Conservation (phyloP, 2,329 filamentous ascomycete genomes). For the Nemania bipapillata region DNA sequence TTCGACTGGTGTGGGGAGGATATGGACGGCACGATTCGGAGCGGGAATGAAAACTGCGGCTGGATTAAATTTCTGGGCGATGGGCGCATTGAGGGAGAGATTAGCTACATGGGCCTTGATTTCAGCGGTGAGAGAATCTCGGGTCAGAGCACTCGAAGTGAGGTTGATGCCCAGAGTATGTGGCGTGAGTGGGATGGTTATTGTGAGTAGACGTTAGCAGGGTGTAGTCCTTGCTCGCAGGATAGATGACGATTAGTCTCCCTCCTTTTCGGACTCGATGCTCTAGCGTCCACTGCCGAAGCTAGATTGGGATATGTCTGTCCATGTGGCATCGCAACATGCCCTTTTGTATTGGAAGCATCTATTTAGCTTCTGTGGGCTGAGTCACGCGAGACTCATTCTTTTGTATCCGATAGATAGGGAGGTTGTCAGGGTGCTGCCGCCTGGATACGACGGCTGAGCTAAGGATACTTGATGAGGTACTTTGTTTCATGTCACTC, state of each 20-base stretch:
- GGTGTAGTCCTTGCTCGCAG: constrained; percentile 38
- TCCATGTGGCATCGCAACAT: not conserved
- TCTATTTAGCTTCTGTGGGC: not conserved
- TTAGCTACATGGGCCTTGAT: constrained; percentile 45
- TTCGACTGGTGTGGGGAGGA: constrained; percentile 56
- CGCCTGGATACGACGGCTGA: not conserved
- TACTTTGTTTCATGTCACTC: not conserved
- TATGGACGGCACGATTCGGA: constrained; percentile 45
- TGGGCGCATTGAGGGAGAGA: constrained; percentile 51
- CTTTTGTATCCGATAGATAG: not conserved
- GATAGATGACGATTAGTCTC: not conserved
- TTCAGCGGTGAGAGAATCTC: constrained; percentile 47
- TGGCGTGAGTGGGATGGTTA: constrained; percentile 49
- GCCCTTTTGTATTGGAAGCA: not conserved
- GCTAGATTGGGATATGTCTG: not conserved
- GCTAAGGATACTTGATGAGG: too few relatives aligned
- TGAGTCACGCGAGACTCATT: not conserved
- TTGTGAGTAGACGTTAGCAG: constrained; percentile 48
- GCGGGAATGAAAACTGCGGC: constrained; percentile 47
- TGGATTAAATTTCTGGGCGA: constrained; percentile 54
- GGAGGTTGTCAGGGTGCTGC: not conserved
- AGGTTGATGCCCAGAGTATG: constrained; percentile 45
- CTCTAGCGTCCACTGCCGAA: not conserved
- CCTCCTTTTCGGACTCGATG: not conserved
- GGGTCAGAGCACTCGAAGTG: constrained; percentile 50